Base-by-base conservation (phyloP, 306 rosid species). In the Cicer chorassanicum region DNA sequence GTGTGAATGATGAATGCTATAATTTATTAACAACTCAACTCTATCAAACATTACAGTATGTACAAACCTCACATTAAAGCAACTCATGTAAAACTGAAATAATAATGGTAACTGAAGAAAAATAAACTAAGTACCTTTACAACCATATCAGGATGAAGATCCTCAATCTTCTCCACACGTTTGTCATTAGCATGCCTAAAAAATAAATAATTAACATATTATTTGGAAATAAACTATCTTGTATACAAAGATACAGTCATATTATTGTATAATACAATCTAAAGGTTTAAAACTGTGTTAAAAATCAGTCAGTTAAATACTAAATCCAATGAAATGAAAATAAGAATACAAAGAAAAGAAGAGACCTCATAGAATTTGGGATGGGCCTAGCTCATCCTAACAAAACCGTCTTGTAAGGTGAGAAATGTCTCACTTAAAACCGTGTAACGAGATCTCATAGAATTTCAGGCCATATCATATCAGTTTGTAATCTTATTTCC, bases 81-180 rank as follows among this genome's bases (percentile, higher is more conserved):
- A 60, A 69, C 54, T 73, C 29, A 51, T 7, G 54, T n/a, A 74
- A 68, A 67, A 44, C 57, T 18, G 4, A 54, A 24, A 61, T 8
- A 18, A 34, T 18, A 73, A 73, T 38, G 43, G 49, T 45, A 46
- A 64, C 57, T 24, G 7, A 19, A 42, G 53, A 73, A 63, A 4
- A 75, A 41, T 44, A 72, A 57, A 8, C 43, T 39, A 45, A 51
- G 29, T 63, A 93, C 98, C 97, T 91, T 90, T 38, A 94, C 86
- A 72, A 63, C 78, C 92, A 87, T 86, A 70, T 87, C 79, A 68
- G 92, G 92, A 78, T 70, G 84, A 78, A 94, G 84, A 84, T 90
- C 93, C 65, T 88, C 95, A 62, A 91, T 79, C 68, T 76, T 88
- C 68, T 83, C 92, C 78, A 81, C 85, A 67, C 38, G 54, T 66